Conservation (phyloP, 2,329 filamentous ascomycete species). For the Samsoniella hepiali region DNA sequence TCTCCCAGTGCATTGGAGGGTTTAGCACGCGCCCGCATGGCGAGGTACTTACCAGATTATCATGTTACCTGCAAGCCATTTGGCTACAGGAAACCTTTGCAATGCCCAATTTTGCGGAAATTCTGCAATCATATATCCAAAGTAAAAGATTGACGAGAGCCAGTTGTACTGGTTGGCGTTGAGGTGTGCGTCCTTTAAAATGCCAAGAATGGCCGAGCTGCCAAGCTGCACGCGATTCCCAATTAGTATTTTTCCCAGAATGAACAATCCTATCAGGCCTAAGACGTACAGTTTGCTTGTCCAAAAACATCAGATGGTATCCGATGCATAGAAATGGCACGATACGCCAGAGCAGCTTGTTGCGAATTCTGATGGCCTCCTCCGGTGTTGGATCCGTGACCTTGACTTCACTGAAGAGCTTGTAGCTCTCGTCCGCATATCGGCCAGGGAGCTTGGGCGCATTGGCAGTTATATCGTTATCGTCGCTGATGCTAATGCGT, state of each 20-base stretch:
- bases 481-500: neutral
- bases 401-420: conserved; percentile 37
- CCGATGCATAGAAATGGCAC: conserved; percentile 38
- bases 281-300: conserved; percentile 35
- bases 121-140: conserved; percentile 45
- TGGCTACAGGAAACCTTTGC: conserved; percentile 44
- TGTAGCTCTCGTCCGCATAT: conserved; percentile 42
- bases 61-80: conserved; percentile 35
- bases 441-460: conserved; percentile 33
- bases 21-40: neutral
- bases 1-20: neutral
- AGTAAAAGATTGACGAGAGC: conserved; percentile 46
- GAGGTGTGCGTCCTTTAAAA: conserved; percentile 20
- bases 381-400: conserved; percentile 36
- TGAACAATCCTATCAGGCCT: neutral
- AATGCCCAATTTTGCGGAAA: conserved; percentile 43
- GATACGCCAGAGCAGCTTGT: conserved; percentile 36
- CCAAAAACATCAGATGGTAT: conserved; percentile 40
- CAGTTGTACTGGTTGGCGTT: conserved; percentile 21
- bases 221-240: conserved; percentile 6
- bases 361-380: conserved; percentile 30
- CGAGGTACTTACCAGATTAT: conserved; percentile 22
- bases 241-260: neutral
- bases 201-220: conserved; percentile 21
- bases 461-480: neutral